These are phyloP conservation scores for Russula emetica DNA, from an alignment of 768 basidiomycete species.

Conservation along the genomic window DNA sequence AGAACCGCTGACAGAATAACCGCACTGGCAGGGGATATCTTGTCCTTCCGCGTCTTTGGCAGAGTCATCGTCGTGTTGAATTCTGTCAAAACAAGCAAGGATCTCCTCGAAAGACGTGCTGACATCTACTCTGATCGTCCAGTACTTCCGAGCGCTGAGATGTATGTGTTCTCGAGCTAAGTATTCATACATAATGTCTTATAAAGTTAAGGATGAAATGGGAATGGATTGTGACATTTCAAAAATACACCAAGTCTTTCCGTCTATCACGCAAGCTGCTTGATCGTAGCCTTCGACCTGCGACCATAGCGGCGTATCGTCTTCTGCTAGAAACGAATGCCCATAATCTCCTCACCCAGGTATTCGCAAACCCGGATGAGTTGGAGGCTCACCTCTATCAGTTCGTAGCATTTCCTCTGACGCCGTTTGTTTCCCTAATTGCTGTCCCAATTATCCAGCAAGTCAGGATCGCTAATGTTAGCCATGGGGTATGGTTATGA, in stretches of 20 bases:
- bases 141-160: not conserved
- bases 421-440: no score
- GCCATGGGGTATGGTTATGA: slow-evolving; percentile 14
- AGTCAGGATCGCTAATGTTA: slow-evolving; percentile 4
- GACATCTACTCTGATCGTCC: slow-evolving; percentile 31
- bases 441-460: not conserved
- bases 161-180: not conserved
- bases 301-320: not conserved
- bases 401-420: not conserved
- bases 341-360: not conserved
- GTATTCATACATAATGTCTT: not conserved
- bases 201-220: slow-evolving; percentile 1
- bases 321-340: slow-evolving; percentile 4
- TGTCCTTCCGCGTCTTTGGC: slow-evolving; percentile 38
- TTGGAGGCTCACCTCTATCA: slow-evolving; percentile 6
- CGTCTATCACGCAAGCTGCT: slow-evolving; percentile 9
- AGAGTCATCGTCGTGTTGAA: slow-evolving; percentile 50
- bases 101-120: slow-evolving; percentile 51
- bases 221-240: not conserved
- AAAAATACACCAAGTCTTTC: not conserved
- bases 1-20: not conserved
- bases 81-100: slow-evolving; percentile 41
- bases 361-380: slow-evolving; percentile 3
- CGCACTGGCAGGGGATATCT: not conserved
- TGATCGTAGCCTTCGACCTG: slow-evolving; percentile 13